Conservation (phyloP, 345 rosid species). For the Syzygium grande region DNA sequence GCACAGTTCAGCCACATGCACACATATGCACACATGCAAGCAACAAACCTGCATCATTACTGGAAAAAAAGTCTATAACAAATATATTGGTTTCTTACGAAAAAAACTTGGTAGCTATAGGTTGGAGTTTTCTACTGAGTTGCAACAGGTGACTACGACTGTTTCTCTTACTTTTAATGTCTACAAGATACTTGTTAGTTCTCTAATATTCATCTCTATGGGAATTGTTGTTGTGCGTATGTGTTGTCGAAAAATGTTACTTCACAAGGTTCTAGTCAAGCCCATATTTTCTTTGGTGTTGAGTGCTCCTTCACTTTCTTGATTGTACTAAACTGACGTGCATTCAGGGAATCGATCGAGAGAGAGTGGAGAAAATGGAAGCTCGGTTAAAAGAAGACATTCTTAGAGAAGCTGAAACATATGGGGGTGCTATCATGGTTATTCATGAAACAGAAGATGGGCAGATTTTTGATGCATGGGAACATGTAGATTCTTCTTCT, state of each 20-base stretch:
- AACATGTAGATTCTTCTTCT: conserved; percentile 60
- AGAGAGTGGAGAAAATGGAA: conserved; percentile 95
- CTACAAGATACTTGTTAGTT: background rate
- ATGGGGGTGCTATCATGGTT: conserved; percentile 92
- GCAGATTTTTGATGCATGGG: conserved; percentile 90
- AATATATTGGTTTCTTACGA: background rate
- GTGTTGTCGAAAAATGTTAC: background rate
- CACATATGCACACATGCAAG: background rate
- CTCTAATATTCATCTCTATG: background rate
- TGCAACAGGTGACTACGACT: background rate
- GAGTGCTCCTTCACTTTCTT: background rate
- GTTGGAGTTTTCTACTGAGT: background rate
- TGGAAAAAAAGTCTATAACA: background rate
- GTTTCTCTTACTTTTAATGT: background rate
- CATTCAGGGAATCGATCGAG: conserved; percentile 85
- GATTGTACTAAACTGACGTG: conserved; percentile 2
- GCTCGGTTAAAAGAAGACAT: conserved; percentile 94
- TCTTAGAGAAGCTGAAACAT: conserved; percentile 75
- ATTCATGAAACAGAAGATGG: conserved; percentile 86
- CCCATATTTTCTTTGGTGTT: background rate
- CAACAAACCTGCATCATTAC: background rate
- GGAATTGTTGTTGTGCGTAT: background rate
- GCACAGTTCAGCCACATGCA: background rate
- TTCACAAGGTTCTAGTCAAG: background rate
- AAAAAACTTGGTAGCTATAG: background rate